Evolutionary conservation across 2,329 filamentous ascomycete genomes (phyloP), one percentile per base, ranked within the genome.

Genomic region (Leptodontidium sp.): DNA sequence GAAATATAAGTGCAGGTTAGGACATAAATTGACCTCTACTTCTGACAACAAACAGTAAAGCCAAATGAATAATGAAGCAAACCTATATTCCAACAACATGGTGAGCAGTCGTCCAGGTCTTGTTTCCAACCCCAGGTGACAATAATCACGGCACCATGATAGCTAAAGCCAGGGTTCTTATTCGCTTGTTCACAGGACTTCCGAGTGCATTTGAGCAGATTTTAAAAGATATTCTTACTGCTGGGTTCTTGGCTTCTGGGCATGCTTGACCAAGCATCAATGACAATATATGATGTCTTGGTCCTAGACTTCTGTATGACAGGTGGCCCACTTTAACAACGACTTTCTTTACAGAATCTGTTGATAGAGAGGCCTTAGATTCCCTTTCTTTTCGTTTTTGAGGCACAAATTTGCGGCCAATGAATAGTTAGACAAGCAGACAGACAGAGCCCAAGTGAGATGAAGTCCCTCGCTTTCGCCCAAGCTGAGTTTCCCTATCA

Each of bases 161-260:
- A 52, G 24, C 49, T 52, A 52, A 52, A 12, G 14, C 9, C 6
- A 21, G 15, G 1, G 21, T 29, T 14, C 24, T 29, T 24, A 29
- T 52, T 29, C 49, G 49, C 26, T 7, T 29, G 9, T 52, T 29
- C 3, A 29, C 49, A 12, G 26, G 24, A 15, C 49, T 29, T 52
- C 2, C 49, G 49, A 52, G 49, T 14, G n/a, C 49, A 29, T 52
- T 52, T 52, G 49, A 52, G 49, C 49, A 52, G 21, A 52, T 52
- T 52, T 29, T 29, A 29, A 24, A 14, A 52, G 3, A 4, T 32
- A 32, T 32, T 32, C 29, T 4, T 32, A 32, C 6, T 52, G 24
- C 24, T 52, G 24, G 24, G 49, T 52, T 21, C 49, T 52, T 52
- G 49, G 49, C 49, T 21, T 1, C 49, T 29, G 14, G 49, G 49